A percentile compares a stretch with the other conserved stretches of the same genome.
These are phyloP conservation scores for Lipomyces starkeyi DNA, from an alignment of 805 yeast species.

Conservation along the genomic window DNA sequence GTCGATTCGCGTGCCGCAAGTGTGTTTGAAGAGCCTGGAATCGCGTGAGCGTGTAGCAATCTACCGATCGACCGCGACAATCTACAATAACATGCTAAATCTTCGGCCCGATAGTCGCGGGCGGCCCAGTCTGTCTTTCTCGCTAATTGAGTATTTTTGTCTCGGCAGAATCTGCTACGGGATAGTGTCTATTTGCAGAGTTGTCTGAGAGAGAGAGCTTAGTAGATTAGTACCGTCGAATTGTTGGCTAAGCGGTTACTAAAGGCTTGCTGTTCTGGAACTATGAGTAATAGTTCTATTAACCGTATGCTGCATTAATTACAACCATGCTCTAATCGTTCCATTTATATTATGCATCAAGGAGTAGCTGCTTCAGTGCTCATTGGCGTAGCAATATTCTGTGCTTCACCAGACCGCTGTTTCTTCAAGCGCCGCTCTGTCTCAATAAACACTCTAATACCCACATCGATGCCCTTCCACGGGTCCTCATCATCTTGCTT, in stretches of 20 bases:
- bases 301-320: background rate
- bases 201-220: background rate
- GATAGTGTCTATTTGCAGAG: background rate
- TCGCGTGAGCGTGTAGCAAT: background rate
- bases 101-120: too few species aligned
- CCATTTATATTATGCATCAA: background rate
- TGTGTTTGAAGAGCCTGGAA: background rate
- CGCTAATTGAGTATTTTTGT: background rate
- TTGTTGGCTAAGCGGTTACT: background rate
- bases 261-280: too few species aligned
- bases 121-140: too few species aligned
- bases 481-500: slow-evolving; percentile 52
- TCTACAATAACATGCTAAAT: background rate
- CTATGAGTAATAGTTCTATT: background rate
- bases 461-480: slow-evolving; percentile 70
- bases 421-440: slow-evolving; percentile 68
- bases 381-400: background rate
- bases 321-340: background rate
- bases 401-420: slow-evolving; percentile 7
- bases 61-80: background rate
- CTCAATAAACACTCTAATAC: slow-evolving; percentile 81
- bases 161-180: background rate
- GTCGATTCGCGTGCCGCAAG: background rate
- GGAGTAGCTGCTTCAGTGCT: slow-evolving; percentile 11
- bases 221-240: background rate